Percentiles rank a stretch among this genome's conserved stretches.
Evolutionary conservation across 75 land plant species (phyloP).

Genomic region (Sequoia sempervirens): DNA sequence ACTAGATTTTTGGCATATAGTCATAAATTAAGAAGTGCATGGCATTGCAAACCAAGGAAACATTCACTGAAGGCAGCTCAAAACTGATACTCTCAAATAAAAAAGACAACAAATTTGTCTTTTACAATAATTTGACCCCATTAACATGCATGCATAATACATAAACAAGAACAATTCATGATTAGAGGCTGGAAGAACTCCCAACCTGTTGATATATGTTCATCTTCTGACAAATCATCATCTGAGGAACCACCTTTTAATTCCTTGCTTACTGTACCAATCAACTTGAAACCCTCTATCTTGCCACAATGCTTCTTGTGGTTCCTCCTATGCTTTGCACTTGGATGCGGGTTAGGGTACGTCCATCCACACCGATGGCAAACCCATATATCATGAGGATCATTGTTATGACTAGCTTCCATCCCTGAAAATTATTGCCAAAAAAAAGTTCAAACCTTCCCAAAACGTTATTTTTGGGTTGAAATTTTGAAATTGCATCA

Average conservation of each 20-base stretch:
- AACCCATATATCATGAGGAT: slow-evolving; percentile 7
- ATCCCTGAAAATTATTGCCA: slow-evolving; percentile 6
- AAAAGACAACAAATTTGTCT: neutral
- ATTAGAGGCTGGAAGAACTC: neutral
- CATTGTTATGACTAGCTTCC: neutral
- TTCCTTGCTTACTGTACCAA: neutral
- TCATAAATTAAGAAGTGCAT: too few species aligned
- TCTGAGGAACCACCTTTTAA: neutral
- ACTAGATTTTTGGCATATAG: too few species aligned
- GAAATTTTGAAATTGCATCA: neutral
- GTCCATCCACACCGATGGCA: slow-evolving; percentile 57
- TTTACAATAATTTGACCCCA: neutral
- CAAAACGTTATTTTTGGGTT: neutral
- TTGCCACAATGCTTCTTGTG: slow-evolving; percentile 65
- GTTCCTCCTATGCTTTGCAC: slow-evolving; percentile 56
- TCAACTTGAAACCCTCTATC: slow-evolving; percentile 9
- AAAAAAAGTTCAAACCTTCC: too few species aligned
- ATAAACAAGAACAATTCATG: neutral
- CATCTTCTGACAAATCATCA: neutral
- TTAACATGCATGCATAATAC: neutral
- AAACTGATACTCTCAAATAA: too few species aligned
- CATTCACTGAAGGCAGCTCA: too few species aligned
- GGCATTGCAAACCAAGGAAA: too few species aligned
- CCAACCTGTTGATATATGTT: neutral
- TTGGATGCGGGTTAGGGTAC: slow-evolving; percentile 70